Evolutionary conservation across 2,329 filamentous ascomycete species (phyloP).

Genomic region (Fusarium sp.): DNA sequence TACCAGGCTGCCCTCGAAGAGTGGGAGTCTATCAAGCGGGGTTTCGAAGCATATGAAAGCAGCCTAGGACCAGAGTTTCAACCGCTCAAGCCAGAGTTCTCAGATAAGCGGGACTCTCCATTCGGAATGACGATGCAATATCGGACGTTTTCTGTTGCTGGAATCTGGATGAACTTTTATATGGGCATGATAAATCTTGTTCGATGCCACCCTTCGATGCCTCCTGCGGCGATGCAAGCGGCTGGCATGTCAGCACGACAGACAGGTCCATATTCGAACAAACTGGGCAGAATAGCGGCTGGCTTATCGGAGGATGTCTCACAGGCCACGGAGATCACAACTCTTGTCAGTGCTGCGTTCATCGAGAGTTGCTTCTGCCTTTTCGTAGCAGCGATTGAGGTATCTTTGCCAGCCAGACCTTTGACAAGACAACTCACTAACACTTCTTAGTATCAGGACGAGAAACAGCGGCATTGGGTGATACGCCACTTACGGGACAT

Average conservation of each 20-base stretch:
- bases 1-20: conserved; percentile 77
- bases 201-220: conserved; percentile 87
- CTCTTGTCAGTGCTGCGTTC: conserved; percentile 79
- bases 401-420: conserved; percentile 44
- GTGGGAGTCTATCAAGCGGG: conserved; percentile 77
- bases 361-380: conserved; percentile 84
- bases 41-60: conserved; percentile 72
- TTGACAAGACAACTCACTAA: conserved; percentile 22
- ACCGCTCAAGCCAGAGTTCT: conserved; percentile 74
- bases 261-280: conserved; percentile 74
- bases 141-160: conserved; percentile 84
- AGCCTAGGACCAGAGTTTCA: conserved; percentile 79
- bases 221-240: conserved; percentile 86
- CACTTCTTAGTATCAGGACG: conserved; percentile 69
- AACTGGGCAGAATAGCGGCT: conserved; percentile 81
- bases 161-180: conserved; percentile 87
- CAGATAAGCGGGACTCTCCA: conserved; percentile 68
- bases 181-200: conserved; percentile 85
- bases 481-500: conserved; percentile 78
- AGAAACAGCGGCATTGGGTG: conserved; percentile 78
- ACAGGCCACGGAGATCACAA: conserved; percentile 69
- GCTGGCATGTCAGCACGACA: conserved; percentile 78
- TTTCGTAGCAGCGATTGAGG: conserved; percentile 85
- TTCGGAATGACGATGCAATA: conserved; percentile 87
- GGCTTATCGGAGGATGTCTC: conserved; percentile 69